Conservation (phyloP, 495 filamentous ascomycete species). For the Monascus purpureus region DNA sequence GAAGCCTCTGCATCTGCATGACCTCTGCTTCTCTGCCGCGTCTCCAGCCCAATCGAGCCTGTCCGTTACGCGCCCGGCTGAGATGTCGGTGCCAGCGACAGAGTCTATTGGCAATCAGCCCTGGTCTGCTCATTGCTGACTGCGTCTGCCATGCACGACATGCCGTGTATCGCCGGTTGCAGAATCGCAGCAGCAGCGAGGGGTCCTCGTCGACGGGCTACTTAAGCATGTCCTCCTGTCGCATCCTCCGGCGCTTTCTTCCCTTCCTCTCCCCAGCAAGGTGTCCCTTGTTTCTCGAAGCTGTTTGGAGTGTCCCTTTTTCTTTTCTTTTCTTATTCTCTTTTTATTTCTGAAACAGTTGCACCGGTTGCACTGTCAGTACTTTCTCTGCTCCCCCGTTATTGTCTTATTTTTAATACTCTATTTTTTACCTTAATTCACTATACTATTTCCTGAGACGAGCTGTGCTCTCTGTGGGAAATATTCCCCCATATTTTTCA, state of each 20-base stretch:
- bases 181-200: too few species aligned
- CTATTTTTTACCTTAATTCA: conserved; percentile 15
- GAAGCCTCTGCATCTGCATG: background rate
- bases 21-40: background rate
- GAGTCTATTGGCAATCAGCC: too few species aligned
- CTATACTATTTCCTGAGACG: conserved; percentile 17
- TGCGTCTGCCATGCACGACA: too few species aligned
- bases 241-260: conserved; percentile 18
- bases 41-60: too few species aligned
- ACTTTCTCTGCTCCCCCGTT: conserved; percentile 41
- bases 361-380: conserved; percentile 34
- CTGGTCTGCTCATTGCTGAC: too few species aligned
- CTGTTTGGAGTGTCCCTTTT: conserved; percentile 31
- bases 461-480: conserved; percentile 33
- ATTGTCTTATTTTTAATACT: conserved; percentile 25
- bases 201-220: too few species aligned
- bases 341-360: conserved; percentile 30
- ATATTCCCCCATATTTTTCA: conserved; percentile 2
- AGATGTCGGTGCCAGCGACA: too few species aligned
- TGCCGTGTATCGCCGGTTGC: too few species aligned
- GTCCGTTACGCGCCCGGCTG: too few species aligned
- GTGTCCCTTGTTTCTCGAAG: background rate
- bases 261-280: conserved; percentile 61
- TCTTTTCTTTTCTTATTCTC: conserved; percentile 39
- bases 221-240: background rate